These are phyloP conservation scores for Dictyostelium intermedium DNA, from an alignment of 78 protist species.

Conservation along the genomic window DNA sequence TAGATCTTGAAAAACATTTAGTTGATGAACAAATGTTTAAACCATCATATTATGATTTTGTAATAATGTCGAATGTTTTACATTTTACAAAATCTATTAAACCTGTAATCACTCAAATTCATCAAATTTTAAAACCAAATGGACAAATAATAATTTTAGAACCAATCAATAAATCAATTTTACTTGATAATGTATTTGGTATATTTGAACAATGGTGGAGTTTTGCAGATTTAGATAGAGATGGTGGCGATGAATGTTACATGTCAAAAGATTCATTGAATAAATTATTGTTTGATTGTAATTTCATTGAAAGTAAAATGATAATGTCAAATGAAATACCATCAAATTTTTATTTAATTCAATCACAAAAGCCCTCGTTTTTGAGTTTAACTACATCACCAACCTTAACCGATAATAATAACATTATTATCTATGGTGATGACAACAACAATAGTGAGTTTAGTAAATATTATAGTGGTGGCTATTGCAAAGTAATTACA, in stretches of 20 bases:
- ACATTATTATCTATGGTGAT: not conserved
- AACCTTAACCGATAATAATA: not conserved
- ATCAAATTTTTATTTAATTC: not conserved
- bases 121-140: not conserved
- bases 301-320: not conserved
- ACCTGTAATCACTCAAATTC: not conserved
- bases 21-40: not conserved
- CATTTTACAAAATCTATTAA: not conserved
- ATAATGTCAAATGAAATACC: not conserved
- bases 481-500: too few species aligned
- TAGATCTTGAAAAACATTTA: not conserved
- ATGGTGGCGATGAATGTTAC: not conserved
- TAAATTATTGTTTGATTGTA: not conserved
- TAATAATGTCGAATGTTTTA: slow-evolving; percentile 32
- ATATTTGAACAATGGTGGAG: slow-evolving; percentile 27
- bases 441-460: not conserved
- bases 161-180: not conserved
- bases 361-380: not conserved
- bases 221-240: not conserved
- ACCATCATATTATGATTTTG: slow-evolving; percentile 10
- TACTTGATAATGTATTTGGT: slow-evolving; percentile 35
- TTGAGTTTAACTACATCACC: not conserved
- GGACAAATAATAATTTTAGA: slow-evolving; percentile 26
- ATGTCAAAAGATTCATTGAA: not conserved
- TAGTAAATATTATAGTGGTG: not conserved